Base-by-base conservation (phyloP, 345 rosid genomes). In the Populus simonii region DNA sequence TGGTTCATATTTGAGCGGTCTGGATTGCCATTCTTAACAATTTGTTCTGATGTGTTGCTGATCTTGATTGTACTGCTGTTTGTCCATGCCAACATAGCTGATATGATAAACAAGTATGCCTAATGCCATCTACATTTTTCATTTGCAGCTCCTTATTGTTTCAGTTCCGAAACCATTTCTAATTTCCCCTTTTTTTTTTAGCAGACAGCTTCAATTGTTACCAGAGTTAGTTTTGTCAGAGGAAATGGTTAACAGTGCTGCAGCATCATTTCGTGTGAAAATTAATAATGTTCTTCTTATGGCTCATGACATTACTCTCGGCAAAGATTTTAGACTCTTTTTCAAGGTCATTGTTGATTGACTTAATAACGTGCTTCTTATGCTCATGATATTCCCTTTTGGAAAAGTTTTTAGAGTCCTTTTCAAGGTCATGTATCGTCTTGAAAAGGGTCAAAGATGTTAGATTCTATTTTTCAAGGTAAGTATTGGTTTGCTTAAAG, bases 231-330 rank as follows among this genome's bases (percentile, higher is more conserved):
- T 83, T 76, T 68, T 93, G 55, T 93, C 97, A 25, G 97, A 93
- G 85, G 97, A 93, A 76, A 91, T 93, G 94, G 96, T 93, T 80
- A 85, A 87, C 67, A 88, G 84, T 79, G 92, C 89, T 0, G 96
- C 98, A 13, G 94, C 93, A 65, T 88, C 98, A 16, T 90, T 90
- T 73, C 96, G 98, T 80, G 86, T 88, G 70, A 93, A 90, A 84
- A 82, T 91, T 80, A 91, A 93, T 66, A 86, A 85, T 65, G 61
- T 91, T 61, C 95, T 93, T 83, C 94, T 93, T 63, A 88, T 91
- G 91, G 98, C 96, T 87, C 98, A 90, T 76, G 93, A 91, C 79
- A 90, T 88, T 22, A 93, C 96, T 41, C 87, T 91, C 78, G 98
- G 94, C 79, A 91, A 90, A 36, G 96, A 93, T 86, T 93, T 93